Evolutionary conservation across 2,329 filamentous ascomycete genomes (phyloP), one percentile per base, ranked within the genome.

Genomic region (Cadophora sp.): DNA sequence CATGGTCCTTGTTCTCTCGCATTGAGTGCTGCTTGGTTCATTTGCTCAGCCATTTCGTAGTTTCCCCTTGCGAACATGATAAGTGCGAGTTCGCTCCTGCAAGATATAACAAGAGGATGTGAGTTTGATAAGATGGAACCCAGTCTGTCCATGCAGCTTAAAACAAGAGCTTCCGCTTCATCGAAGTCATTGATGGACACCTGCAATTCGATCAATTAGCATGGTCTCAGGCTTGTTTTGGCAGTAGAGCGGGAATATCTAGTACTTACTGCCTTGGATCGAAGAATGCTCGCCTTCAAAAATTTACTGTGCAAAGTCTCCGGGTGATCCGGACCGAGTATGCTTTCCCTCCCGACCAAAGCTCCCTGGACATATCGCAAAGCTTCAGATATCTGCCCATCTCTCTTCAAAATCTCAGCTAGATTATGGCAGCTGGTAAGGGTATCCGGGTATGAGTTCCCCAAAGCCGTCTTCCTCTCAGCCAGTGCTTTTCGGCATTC

Each of bases 281-380:
- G 48, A 26, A 74, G 58, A 34, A 74, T 70, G 27, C 62, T 65
- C 31, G 72, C 73, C 56, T 74, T 72, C 19, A 73, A 27, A 43
- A 68, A 71, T 62, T 71, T 73, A 62, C 72, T 73, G 31, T 73
- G 64, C 12, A 72, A 60, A 14, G 74, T 75, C 22, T 74, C 69
- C 2, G 73, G 74, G 40, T 75, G 74, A 24, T 75, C 63, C 8
- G 56, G 26, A 7, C 72, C 73, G 12, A 72, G 64, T 24, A 71
- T 58, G 9, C 43, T 70, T 59, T 74, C 70, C 56, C 72, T 71
- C 6, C 73, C 73, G 22, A 64, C 66, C 40, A 76, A 60, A 16
- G 74, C 73, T 34, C 68, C 61, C 16, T 71, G 66, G 11, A 72
- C 67, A 59, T 71, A 72, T 12, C 68, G 67, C 16, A 73, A 50